Evolutionary conservation across 768 basidiomycete genomes (phyloP).

Genomic region (Boletus reticuloceps): DNA sequence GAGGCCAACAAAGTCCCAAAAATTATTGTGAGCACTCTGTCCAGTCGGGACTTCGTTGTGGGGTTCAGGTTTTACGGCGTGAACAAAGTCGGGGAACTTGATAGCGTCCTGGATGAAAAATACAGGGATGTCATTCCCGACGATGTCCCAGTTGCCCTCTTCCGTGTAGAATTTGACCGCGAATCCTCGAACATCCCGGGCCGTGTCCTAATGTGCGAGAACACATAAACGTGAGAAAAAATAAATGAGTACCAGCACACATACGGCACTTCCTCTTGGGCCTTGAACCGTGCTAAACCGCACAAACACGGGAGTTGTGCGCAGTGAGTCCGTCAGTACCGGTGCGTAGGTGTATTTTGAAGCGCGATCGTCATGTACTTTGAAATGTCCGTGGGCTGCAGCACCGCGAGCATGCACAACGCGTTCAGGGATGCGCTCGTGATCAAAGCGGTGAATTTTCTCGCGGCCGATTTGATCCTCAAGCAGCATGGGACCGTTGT

Average conservation of each 20-base stretch:
- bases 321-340: conserved; percentile 69
- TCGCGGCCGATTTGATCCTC: conserved; percentile 75
- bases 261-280: conserved; percentile 75
- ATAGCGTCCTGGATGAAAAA: conserved; percentile 82
- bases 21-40: conserved; percentile 76
- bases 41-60: conserved; percentile 75
- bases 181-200: conserved; percentile 86
- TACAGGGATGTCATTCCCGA: conserved; percentile 80
- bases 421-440: conserved; percentile 88
- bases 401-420: conserved; percentile 71
- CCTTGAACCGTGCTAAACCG: conserved; percentile 89
- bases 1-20: conserved; percentile 81
- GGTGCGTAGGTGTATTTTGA: conserved; percentile 68
- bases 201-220: conserved; percentile 50
- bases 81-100: conserved; percentile 84
- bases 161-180: conserved; percentile 80
- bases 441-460: conserved; percentile 79
- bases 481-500: conserved; percentile 69
- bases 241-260: conserved; percentile 20
- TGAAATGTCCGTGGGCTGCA: conserved; percentile 84
- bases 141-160: conserved; percentile 87
- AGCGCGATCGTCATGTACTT: conserved; percentile 63
- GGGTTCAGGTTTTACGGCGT: conserved; percentile 84
- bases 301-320: conserved; percentile 74
- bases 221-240: not conserved